Conservation (phyloP, 345 rosid genomes). For the Acer saccharum region DNA sequence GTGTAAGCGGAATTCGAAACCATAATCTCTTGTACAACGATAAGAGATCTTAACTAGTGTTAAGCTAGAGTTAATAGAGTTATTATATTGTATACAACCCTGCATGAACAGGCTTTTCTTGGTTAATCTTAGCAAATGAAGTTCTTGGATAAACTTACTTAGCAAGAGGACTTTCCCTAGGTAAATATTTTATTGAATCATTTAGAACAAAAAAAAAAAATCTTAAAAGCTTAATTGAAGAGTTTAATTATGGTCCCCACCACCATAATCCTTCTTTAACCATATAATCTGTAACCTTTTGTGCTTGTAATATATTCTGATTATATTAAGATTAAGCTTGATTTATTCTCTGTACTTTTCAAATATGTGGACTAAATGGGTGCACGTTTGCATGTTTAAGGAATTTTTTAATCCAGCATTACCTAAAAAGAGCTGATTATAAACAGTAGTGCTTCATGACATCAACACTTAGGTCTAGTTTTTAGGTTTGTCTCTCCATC, state of each 20-base stretch:
- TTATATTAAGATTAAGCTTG: slow-evolving; percentile 1
- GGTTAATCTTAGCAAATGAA: not conserved
- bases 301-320: slow-evolving; percentile 4
- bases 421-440: slow-evolving; percentile 15
- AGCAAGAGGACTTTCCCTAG: not conserved
- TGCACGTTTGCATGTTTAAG: slow-evolving; percentile 13
- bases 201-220: not conserved
- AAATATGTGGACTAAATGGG: not conserved
- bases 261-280: not conserved
- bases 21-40: not conserved
- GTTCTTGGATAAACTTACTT: not conserved
- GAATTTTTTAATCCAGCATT: slow-evolving; percentile 6
- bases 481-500: not conserved
- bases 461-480: slow-evolving; percentile 12
- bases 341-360: not conserved
- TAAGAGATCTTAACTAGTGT: not conserved
- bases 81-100: not conserved
- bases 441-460: slow-evolving; percentile 18
- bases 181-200: not conserved
- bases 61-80: not conserved
- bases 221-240: slow-evolving; percentile 1
- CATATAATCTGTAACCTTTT: slow-evolving; percentile 3
- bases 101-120: not conserved
- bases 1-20: not conserved
- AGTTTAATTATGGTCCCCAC: slow-evolving; percentile 15